Percentiles rank a stretch among this genome's conserved stretches.
Conservation (phyloP, 768 basidiomycete genomes). For the Dioszegia aurantiaca region DNA sequence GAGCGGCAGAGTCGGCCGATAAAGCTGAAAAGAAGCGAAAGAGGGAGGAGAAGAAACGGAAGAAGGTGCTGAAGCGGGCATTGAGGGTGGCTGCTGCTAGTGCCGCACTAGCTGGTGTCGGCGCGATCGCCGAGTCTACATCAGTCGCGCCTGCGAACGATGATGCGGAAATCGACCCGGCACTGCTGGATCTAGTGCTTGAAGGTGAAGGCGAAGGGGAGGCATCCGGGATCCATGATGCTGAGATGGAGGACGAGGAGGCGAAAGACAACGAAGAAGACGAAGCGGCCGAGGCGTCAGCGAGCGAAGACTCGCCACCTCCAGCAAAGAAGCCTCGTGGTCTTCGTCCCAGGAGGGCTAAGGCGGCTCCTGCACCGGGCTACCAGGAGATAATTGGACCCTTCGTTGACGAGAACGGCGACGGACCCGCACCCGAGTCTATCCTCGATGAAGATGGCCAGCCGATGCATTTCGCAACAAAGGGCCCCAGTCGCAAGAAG, state of each 20-base stretch:
- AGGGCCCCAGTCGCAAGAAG: neutral
- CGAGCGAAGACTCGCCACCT: neutral
- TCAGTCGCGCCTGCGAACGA: neutral
- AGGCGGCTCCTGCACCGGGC: too few species aligned
- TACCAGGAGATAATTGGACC: too few species aligned
- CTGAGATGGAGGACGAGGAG: neutral
- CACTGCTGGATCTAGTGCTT: neutral
- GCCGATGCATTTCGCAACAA: too few species aligned
- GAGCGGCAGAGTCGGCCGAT: conserved; percentile 3
- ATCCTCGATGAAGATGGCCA: too few species aligned
- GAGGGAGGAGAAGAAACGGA: neutral
- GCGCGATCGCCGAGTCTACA: too few species aligned
- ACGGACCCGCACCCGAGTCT: neutral
- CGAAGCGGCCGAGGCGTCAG: neutral
- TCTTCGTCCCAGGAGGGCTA: too few species aligned
- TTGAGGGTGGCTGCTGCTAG: neutral
- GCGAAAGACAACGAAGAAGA: neutral
- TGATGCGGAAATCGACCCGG: conserved; percentile 1
- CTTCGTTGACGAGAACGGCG: too few species aligned
- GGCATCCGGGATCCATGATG: neutral
- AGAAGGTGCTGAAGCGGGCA: neutral
- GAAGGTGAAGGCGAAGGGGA: neutral
- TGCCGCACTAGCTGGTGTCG: too few species aligned
- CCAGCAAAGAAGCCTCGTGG: too few species aligned
- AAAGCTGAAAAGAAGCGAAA: conserved; percentile 1